These are phyloP conservation scores for Isabelozyma rhagii DNA, from an alignment of 805 yeast genomes.

Conservation along the genomic window DNA sequence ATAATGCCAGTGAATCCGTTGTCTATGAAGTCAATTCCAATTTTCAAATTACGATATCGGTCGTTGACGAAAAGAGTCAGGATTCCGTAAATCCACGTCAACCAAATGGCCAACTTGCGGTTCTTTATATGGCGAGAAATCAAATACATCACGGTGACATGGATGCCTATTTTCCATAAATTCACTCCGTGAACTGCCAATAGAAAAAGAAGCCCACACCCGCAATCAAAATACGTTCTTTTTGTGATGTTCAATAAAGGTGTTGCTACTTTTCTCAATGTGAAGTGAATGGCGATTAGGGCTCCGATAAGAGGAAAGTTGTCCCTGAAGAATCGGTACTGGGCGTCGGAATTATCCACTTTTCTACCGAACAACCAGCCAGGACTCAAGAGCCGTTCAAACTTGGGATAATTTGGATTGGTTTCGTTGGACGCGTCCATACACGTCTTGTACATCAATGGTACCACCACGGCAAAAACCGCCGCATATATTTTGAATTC, in stretches of 20 bases:
- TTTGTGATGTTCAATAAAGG: slow-evolving; percentile 15
- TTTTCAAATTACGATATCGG: slow-evolving; percentile 50
- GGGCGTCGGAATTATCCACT: slow-evolving; percentile 90
- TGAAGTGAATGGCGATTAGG: slow-evolving; percentile 53
- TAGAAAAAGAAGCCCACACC: slow-evolving; percentile 67
- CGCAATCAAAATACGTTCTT: slow-evolving; percentile 67
- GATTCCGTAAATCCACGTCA: slow-evolving; percentile 80
- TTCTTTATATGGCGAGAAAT: slow-evolving; percentile 41
- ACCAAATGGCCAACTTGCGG: slow-evolving; percentile 34
- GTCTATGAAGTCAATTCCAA: slow-evolving; percentile 59
- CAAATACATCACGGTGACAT: slow-evolving; percentile 51
- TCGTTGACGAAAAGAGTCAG: slow-evolving; percentile 76
- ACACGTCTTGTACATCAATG: slow-evolving; percentile 79
- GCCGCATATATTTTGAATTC: slow-evolving; percentile 72
- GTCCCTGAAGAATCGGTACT: slow-evolving; percentile 83
- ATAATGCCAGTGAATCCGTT: slow-evolving; percentile 68
- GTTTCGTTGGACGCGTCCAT: slow-evolving; percentile 73
- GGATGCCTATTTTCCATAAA: slow-evolving; percentile 55
- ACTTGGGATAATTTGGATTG: slow-evolving; percentile 69
- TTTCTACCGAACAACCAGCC: slow-evolving; percentile 93
- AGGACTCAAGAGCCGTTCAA: slow-evolving; percentile 55
- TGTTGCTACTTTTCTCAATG: slow-evolving; percentile 39
- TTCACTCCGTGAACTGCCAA: slow-evolving; percentile 80
- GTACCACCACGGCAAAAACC: slow-evolving; percentile 68
- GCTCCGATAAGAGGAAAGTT: slow-evolving; percentile 64